Percentiles rank a stretch among this genome's conserved stretches.
phyloP scores from a whole-genome alignment of 768 basidiomycete species.

The Termitomyces sp. region DNA sequence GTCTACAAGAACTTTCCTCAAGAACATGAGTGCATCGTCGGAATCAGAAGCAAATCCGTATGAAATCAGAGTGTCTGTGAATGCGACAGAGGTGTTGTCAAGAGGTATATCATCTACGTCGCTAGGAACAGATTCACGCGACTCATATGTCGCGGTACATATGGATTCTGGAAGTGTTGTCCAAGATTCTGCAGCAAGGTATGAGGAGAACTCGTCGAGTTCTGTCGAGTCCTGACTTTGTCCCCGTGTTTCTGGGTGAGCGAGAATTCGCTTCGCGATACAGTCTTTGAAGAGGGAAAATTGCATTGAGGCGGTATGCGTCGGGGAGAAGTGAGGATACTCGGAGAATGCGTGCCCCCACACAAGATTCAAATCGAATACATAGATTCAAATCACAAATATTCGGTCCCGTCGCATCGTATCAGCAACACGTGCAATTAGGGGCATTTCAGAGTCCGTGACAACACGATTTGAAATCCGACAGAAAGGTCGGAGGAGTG shows the following conservation, averaged over 20 bases:
- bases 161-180: slow-evolving; percentile 30
- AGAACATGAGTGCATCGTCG: slow-evolving; percentile 34
- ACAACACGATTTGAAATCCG: no score
- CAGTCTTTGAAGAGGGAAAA: slow-evolving; percentile 35
- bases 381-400: not conserved
- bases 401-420: not conserved
- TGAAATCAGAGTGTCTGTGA: slow-evolving; percentile 45
- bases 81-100: slow-evolving; percentile 32
- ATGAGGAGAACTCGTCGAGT: slow-evolving; percentile 49
- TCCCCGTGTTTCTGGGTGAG: slow-evolving; percentile 17
- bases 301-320: slow-evolving; percentile 1
- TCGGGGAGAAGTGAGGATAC: not conserved
- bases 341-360: not conserved
- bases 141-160: slow-evolving; percentile 33
- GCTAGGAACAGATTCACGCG: slow-evolving; percentile 23
- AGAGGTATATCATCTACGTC: slow-evolving; percentile 30
- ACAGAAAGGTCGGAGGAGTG: no score
- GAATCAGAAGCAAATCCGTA: slow-evolving; percentile 38
- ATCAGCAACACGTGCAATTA: not conserved
- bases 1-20: slow-evolving; percentile 33
- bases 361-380: no score
- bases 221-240: slow-evolving; percentile 19
- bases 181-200: slow-evolving; percentile 49
- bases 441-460: not conserved
- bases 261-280: slow-evolving; percentile 35